Evolutionary conservation across 192 early-diverging fungal species (phyloP).

Genomic region (Coemansia sp.): DNA sequence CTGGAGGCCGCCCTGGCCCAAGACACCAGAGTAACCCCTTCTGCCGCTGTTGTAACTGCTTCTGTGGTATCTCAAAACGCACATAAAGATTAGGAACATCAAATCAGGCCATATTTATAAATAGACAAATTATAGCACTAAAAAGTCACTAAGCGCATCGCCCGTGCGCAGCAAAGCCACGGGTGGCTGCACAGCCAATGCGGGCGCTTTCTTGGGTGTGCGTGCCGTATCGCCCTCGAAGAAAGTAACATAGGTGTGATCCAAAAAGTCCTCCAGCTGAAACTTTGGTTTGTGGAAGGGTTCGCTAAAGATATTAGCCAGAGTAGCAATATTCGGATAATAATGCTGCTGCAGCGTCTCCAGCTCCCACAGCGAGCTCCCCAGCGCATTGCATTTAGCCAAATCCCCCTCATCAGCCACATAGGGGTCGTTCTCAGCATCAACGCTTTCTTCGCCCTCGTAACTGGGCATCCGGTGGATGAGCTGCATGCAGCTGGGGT

Average conservation of each 20-base stretch:
- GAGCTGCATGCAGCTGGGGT: conserved; percentile 84
- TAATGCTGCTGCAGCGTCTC: conserved; percentile 85
- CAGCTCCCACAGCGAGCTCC: conserved; percentile 96
- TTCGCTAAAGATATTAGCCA: conserved; percentile 86
- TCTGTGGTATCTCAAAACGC: background rate
- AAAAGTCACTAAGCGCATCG: conserved; percentile 49
- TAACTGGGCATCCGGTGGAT: conserved; percentile 71
- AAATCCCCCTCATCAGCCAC: conserved; percentile 68
- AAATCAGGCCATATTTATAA: background rate
- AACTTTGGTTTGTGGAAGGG: conserved; percentile 85
- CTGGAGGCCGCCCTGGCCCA: conserved; percentile 39
- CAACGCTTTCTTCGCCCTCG: conserved; percentile 38
- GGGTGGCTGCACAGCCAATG: conserved; percentile 60
- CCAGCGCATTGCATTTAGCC: conserved; percentile 73
- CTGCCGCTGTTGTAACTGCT: background rate
- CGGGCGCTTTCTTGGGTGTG: conserved; percentile 61
- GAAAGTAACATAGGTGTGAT: conserved; percentile 81
- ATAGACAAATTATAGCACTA: conserved; percentile 19
- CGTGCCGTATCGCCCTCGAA: conserved; percentile 66
- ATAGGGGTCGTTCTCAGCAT: conserved; percentile 28
- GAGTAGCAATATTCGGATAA: conserved; percentile 77
- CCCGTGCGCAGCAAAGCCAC: conserved; percentile 53
- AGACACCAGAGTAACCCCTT: conserved; percentile 18
- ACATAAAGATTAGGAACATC: background rate
- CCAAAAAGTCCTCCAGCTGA: conserved; percentile 94